Evolutionary conservation across 768 basidiomycete species (phyloP).

Genomic region (Leccinum subgranulosum): DNA sequence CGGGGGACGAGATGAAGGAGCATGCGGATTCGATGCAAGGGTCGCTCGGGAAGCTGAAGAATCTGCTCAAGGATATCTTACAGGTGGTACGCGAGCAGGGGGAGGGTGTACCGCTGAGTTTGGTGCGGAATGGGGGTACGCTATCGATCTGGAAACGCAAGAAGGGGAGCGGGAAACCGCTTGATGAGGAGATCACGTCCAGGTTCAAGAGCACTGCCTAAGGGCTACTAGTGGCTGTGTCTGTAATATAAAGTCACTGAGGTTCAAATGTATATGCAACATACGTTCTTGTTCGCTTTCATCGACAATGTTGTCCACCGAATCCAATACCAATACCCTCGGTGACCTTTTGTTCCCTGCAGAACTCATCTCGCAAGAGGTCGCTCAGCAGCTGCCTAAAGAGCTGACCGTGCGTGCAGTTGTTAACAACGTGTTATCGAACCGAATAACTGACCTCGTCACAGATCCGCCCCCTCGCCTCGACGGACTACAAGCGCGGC

Average conservation of each 20-base stretch:
- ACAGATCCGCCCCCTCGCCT: slow-evolving; percentile 87
- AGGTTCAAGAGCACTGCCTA: slow-evolving; percentile 12
- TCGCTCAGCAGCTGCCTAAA: slow-evolving; percentile 55
- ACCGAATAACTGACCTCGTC: slow-evolving; percentile 2
- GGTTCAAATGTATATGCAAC: not conserved
- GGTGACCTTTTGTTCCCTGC: slow-evolving; percentile 80
- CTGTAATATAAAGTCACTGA: not conserved
- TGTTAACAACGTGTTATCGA: not conserved
- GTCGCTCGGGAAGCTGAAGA: slow-evolving; percentile 26
- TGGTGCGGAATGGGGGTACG: slow-evolving; percentile 46
- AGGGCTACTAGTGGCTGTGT: slow-evolving; percentile 18
- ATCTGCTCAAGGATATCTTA: slow-evolving; percentile 37
- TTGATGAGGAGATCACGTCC: slow-evolving; percentile 19
- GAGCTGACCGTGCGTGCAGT: slow-evolving; percentile 32
- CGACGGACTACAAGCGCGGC: slow-evolving; percentile 76
- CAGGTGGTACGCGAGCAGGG: slow-evolving; percentile 51
- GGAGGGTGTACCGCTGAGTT: slow-evolving; percentile 47
- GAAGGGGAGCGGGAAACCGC: slow-evolving; percentile 19
- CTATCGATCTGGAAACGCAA: slow-evolving; percentile 51
- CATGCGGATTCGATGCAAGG: slow-evolving; percentile 19
- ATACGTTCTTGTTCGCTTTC: not conserved
- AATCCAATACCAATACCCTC: slow-evolving; percentile 58
- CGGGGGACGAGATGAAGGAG: slow-evolving; percentile 24
- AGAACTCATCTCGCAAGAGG: slow-evolving; percentile 63
- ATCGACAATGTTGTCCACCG: slow-evolving; percentile 21